Conservation (phyloP, 2,329 filamentous ascomycete species). For the Cordyceps militaris region DNA sequence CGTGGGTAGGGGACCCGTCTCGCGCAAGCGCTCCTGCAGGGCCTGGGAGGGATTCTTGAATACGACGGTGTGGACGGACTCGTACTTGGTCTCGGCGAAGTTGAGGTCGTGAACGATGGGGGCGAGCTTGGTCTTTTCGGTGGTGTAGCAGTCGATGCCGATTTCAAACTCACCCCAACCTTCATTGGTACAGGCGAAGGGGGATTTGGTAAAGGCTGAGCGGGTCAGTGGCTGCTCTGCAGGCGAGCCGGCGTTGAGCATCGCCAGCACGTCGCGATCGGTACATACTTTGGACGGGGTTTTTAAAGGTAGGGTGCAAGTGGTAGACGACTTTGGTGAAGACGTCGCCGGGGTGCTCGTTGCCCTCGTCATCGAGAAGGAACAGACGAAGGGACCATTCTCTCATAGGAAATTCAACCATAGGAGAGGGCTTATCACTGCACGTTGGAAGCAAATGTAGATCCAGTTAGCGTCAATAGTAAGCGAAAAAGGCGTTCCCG, state of each 20-base stretch:
- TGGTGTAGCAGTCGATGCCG: slow-evolving; percentile 72
- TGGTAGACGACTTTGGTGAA: slow-evolving; percentile 93
- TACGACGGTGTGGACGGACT: slow-evolving; percentile 69
- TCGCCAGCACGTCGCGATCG: neutral
- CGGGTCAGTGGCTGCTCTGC: neutral
- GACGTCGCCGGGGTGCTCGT: slow-evolving; percentile 72
- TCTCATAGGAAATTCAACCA: slow-evolving; percentile 87
- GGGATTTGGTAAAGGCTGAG: slow-evolving; percentile 66
- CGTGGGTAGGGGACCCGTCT: slow-evolving; percentile 78
- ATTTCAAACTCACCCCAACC: slow-evolving; percentile 99
- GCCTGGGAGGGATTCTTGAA: slow-evolving; percentile 92
- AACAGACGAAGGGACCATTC: slow-evolving; percentile 84
- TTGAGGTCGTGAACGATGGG: slow-evolving; percentile 81
- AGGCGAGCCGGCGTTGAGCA: neutral
- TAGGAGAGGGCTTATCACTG: slow-evolving; percentile 71
- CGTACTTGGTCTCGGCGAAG: slow-evolving; percentile 75
- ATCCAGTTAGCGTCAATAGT: neutral
- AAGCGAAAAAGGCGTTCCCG: no score
- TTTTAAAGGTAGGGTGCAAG: slow-evolving; percentile 88
- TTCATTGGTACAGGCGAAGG: slow-evolving; percentile 86
- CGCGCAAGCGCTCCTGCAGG: slow-evolving; percentile 70
- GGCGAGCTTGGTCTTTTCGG: slow-evolving; percentile 78
- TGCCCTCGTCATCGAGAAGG: slow-evolving; percentile 77
- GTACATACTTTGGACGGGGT: slow-evolving; percentile 73
- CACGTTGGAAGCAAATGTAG: slow-evolving; percentile 10